Conservation (phyloP, 1,284 basidiomycete species). For the Ceratobasidium sp. region DNA sequence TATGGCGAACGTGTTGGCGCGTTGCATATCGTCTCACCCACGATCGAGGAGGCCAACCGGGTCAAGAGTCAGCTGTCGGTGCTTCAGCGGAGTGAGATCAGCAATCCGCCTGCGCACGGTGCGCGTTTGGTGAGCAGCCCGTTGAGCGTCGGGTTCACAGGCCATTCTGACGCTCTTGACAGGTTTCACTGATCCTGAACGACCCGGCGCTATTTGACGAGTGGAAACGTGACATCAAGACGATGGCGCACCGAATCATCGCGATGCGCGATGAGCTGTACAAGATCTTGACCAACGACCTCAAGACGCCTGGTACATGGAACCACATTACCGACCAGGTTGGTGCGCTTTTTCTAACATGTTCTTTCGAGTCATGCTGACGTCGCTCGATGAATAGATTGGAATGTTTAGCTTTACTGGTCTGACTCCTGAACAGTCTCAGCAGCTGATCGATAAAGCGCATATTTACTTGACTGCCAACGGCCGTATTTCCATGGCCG, state of each 20-base stretch:
- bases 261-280: slow-evolving; percentile 85
- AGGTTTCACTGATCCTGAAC: slow-evolving; percentile 84
- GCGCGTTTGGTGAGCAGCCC: slow-evolving; percentile 78
- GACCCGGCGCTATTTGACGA: slow-evolving; percentile 74
- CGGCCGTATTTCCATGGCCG: slow-evolving; percentile 88
- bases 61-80: slow-evolving; percentile 87
- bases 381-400: slow-evolving; percentile 55
- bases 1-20: slow-evolving; percentile 92
- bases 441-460: slow-evolving; percentile 73
- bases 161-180: slow-evolving; percentile 17
- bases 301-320: slow-evolving; percentile 93
- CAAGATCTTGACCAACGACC: slow-evolving; percentile 77
- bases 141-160: background rate
- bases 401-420: slow-evolving; percentile 94
- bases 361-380: background rate
- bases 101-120: slow-evolving; percentile 89
- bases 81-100: slow-evolving; percentile 89
- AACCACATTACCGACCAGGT: slow-evolving; percentile 83
- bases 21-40: slow-evolving; percentile 73
- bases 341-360: background rate
- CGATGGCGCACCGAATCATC: slow-evolving; percentile 93
- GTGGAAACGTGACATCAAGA: slow-evolving; percentile 90
- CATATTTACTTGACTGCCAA: slow-evolving; percentile 91
- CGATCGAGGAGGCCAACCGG: slow-evolving; percentile 70
- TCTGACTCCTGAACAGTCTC: slow-evolving; percentile 71